Base-by-base conservation (phyloP, 1,284 basidiomycete genomes). In the Termitomyces sp. region DNA sequence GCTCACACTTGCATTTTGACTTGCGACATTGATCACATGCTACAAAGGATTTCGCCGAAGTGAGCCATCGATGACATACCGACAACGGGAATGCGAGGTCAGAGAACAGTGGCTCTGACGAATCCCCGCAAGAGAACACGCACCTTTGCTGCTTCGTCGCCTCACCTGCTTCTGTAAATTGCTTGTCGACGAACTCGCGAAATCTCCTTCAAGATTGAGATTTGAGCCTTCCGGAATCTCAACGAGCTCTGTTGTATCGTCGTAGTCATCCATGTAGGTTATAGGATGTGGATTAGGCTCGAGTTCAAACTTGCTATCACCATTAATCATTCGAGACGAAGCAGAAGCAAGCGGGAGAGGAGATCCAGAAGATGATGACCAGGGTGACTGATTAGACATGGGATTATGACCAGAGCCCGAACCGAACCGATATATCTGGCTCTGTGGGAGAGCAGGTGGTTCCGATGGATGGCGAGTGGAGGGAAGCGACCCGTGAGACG, bases 1-100 rank as follows among this genome's bases (percentile, higher is more conserved):
- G 78, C 66, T 87, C 84, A 70, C 87, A 89, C 68, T 88, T 88
- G 75, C 85, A 88, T 68, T 90, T 90, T 50, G 80, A 81, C 68
- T 88, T 91, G 56, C 89, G 81, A 68, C 90, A 92, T 66, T 90
- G 88, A 70, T 89, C 85, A 69, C 88, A 90, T 31, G 85, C 87
- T 85, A 31, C 17, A 31, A 47, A 53, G 38, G 50, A 31, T 57
- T 55, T 52, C 56, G 38, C 39, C 53, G 55, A 50, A 19, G 55
- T 57, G 36, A 58, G 56, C 46, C 54, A 54, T 36, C 17, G 45
- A 51, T 52, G 51, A 43, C 50, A 54, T 39, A 41, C 47, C n/a
- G 28, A 40, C 44, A 50, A 39, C 47, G 51, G 28, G 46, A 45
- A 40, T 17, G 26, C 36, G 19, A 30, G 21, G 17, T 17, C 24